Base-by-base conservation (phyloP, 225 moss, liverwort and hornwort genomes). In the Neckera pumila region DNA sequence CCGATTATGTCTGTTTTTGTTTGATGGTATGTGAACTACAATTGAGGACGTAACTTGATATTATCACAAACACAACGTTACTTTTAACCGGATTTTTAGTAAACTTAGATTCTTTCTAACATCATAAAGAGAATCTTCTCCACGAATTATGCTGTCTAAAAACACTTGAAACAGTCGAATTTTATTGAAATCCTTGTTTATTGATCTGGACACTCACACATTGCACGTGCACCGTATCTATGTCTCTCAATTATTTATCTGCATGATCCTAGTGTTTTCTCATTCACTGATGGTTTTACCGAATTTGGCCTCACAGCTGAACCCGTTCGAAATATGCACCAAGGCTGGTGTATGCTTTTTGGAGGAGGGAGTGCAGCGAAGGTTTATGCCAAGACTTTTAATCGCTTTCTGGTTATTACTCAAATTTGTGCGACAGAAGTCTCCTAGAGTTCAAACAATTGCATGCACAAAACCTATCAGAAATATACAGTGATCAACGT, bases 291-390 rank as follows among this genome's bases (percentile, higher is more conserved):
- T 84, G 65, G 45, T 62, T 77, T 80, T 43, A 49, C 58, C 87
- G 60, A 83, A 60, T 79, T 81, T 66, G 58, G 17, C 85, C 74
- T 89, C 85, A 84, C 96, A 98, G 98, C 73, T 92, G 84, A 92
- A 80, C 75, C 95, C 97, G 58, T 95, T 94, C 83, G 91, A 95
- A 89, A 95, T 98, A 33, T 98, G 97, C 92, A 81, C 93, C 34
- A 96, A 95, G 91, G 94, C 90, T 86, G 98, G 98, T 92, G 92
- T 92, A 67, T 98, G 98, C 94, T 94, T 96, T 74, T 85, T 88
- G 85, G 92, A 88, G n/a, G 92, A 93, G 61, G 81, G 34, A 86
- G 82, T 38, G 72, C 85, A 87, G 74, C 77, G 42, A 91, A 90
- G 92, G 92, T 92, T 64, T 18, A 11, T 71, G 79, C 72, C 72